These are phyloP conservation scores for Globisporangium ultimum DNA, from an alignment of 352 stramenopile genomes.

Conservation along the genomic window DNA sequence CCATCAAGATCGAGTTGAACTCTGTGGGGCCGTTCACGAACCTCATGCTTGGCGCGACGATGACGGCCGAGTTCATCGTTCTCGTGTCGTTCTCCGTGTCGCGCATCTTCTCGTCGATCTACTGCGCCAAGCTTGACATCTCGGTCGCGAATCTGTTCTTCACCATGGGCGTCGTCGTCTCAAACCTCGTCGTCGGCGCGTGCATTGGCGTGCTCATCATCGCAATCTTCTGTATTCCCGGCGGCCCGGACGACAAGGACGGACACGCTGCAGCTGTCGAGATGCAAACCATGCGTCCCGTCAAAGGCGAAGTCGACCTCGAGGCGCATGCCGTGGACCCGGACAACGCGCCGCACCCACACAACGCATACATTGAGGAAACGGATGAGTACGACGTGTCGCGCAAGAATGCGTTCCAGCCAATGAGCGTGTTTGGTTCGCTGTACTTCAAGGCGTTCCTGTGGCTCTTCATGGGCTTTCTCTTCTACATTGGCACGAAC, in stretches of 20 bases:
- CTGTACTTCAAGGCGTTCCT: slow-evolving; percentile 64
- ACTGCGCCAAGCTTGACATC: slow-evolving; percentile 53
- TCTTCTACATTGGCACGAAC: slow-evolving; percentile 56
- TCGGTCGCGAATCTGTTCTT: slow-evolving; percentile 53
- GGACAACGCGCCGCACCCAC: slow-evolving; percentile 38
- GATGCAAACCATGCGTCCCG: background rate
- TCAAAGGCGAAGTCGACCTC: slow-evolving; percentile 15
- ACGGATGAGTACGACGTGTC: slow-evolving; percentile 13
- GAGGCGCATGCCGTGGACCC: slow-evolving; percentile 20
- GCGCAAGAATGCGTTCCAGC: background rate
- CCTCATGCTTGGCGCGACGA: slow-evolving; percentile 67
- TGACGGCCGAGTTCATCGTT: slow-evolving; percentile 71
- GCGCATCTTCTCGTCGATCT: slow-evolving; percentile 55
- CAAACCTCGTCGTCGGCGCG: slow-evolving; percentile 48
- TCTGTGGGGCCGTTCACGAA: slow-evolving; percentile 71
- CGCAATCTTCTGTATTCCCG: slow-evolving; percentile 58
- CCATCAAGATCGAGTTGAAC: slow-evolving; percentile 77
- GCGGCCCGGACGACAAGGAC: slow-evolving; percentile 33
- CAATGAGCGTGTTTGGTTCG: slow-evolving; percentile 20
- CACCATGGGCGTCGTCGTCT: slow-evolving; percentile 47
- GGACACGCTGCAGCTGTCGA: slow-evolving; percentile 2
- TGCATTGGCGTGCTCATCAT: slow-evolving; percentile 46
- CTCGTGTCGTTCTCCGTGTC: slow-evolving; percentile 67
- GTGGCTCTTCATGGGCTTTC: slow-evolving; percentile 55
- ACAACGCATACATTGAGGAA: slow-evolving; percentile 55